phyloP scores from a whole-genome alignment of 331 rosid species.

The Dryas integrifolia region DNA sequence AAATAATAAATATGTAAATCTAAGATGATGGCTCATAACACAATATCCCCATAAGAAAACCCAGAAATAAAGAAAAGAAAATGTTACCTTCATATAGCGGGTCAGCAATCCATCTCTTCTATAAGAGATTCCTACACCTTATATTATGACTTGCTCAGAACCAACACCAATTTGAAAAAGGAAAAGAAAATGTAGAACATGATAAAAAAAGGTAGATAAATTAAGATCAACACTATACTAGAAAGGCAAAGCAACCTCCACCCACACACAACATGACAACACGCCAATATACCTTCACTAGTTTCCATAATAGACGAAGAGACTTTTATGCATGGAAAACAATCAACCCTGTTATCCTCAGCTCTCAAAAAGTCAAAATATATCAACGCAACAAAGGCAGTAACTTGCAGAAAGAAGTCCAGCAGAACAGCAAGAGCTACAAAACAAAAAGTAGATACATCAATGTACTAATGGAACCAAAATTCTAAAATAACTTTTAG shows the following conservation, averaged over 20 bases:
- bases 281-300: slow-evolving; percentile 52
- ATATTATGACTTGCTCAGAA: slow-evolving; percentile 31
- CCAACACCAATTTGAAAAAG: slow-evolving; percentile 11
- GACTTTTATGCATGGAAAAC: slow-evolving; percentile 84
- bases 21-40: background rate
- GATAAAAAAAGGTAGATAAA: background rate
- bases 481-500: slow-evolving; percentile 16
- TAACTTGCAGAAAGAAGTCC: slow-evolving; percentile 90
- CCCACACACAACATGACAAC: background rate
- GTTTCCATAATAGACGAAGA: slow-evolving; percentile 45
- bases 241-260: slow-evolving; percentile 7
- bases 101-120: slow-evolving; percentile 68
- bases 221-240: slow-evolving; percentile 5
- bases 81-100: slow-evolving; percentile 78
- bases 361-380: slow-evolving; percentile 78
- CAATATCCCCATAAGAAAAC: background rate
- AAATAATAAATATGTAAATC: background rate
- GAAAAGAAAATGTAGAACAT: slow-evolving; percentile 6
- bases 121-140: slow-evolving; percentile 51
- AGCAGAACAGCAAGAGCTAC: slow-evolving; percentile 93
- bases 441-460: slow-evolving; percentile 27
- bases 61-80: slow-evolving; percentile 11
- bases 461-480: slow-evolving; percentile 12
- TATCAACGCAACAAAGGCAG: slow-evolving; percentile 86
- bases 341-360: slow-evolving; percentile 76